Conservation (phyloP, 2,329 filamentous ascomycete genomes). For the Aspergillus fischeri region DNA sequence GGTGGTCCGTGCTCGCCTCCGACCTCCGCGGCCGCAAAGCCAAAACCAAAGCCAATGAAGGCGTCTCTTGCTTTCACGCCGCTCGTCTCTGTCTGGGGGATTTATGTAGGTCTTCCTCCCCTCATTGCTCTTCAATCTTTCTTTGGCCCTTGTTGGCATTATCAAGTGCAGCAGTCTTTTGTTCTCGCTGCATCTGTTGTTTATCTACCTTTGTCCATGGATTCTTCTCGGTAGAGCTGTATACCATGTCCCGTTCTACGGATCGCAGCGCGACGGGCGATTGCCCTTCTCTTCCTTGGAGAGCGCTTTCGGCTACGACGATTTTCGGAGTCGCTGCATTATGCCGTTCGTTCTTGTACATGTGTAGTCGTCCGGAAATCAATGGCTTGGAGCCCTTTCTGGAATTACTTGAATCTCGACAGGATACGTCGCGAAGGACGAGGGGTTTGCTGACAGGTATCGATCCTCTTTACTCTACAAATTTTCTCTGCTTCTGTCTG, state of each 20-base stretch:
- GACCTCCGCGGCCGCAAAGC: slow-evolving; percentile 19
- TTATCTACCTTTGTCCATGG: slow-evolving; percentile 17
- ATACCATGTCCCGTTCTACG: slow-evolving; percentile 28
- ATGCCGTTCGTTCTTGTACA: slow-evolving; percentile 70
- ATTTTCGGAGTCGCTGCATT: slow-evolving; percentile 70
- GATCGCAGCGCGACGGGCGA: slow-evolving; percentile 41
- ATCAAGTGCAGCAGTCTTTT: not conserved
- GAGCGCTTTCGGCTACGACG: slow-evolving; percentile 65
- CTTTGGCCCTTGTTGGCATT: slow-evolving; percentile 2
- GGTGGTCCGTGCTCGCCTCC: slow-evolving; percentile 18
- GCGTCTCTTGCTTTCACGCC: slow-evolving; percentile 11
- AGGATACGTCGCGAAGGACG: slow-evolving; percentile 61
- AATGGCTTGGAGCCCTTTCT: slow-evolving; percentile 73
- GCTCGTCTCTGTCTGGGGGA: slow-evolving; percentile 1
- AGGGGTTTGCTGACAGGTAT: slow-evolving; percentile 79
- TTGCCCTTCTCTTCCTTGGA: slow-evolving; percentile 54
- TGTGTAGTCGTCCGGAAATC: slow-evolving; percentile 70
- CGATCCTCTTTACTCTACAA: slow-evolving; percentile 13
- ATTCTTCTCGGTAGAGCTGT: slow-evolving; percentile 15
- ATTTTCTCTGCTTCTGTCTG: not conserved
- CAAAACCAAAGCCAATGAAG: slow-evolving; percentile 20
- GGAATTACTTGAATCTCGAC: slow-evolving; percentile 67
- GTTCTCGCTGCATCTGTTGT: slow-evolving; percentile 2
- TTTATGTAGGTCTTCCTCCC: not conserved
- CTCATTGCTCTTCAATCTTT: not conserved